A percentile compares a stretch with the other conserved stretches of the same genome.
Evolutionary conservation across 2,329 filamentous ascomycete genomes (phyloP).

Genomic region (Ceratocystis lukuohia): DNA sequence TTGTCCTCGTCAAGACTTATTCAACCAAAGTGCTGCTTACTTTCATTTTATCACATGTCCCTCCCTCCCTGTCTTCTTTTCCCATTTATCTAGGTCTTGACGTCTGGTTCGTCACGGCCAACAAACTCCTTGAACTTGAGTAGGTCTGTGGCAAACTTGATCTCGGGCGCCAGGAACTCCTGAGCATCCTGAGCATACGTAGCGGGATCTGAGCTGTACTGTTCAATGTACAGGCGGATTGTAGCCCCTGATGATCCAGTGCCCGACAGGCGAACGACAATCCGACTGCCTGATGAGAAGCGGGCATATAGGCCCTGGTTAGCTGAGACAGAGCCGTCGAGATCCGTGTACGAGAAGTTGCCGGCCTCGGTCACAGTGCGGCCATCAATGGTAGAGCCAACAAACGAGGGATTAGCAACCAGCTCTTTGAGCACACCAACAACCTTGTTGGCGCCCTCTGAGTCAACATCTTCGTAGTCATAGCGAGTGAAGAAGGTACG

Average conservation of each 20-base stretch:
- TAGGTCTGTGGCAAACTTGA: conserved; percentile 69
- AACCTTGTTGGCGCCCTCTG: conserved; percentile 80
- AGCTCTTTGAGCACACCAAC: conserved; percentile 67
- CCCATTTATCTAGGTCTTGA: conserved; percentile 57
- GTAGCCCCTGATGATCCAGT: conserved; percentile 92
- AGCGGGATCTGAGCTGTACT: conserved; percentile 70
- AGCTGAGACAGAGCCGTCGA: conserved; percentile 90
- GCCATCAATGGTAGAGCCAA: conserved; percentile 67
- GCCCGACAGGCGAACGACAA: conserved; percentile 87
- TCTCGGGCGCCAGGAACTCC: conserved; percentile 83
- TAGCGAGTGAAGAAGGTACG: conserved; percentile 98
- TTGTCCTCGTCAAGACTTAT: conserved; percentile 3
- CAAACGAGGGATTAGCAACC: conserved; percentile 59
- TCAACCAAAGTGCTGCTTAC: conserved; percentile 35
- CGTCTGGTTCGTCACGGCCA: conserved; percentile 83
- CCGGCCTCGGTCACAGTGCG: conserved; percentile 80
- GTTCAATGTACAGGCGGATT: conserved; percentile 93
- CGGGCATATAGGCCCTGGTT: conserved; percentile 93
- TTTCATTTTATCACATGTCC: not conserved
- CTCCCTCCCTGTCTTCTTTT: not conserved
- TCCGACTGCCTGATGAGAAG: conserved; percentile 88
- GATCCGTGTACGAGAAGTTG: conserved; percentile 95
- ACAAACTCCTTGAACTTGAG: conserved; percentile 91
- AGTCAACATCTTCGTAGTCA: conserved; percentile 93
- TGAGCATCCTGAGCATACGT: conserved; percentile 76